Conservation (phyloP, 2,329 filamentous ascomycete genomes). For the Alternaria sp. region DNA sequence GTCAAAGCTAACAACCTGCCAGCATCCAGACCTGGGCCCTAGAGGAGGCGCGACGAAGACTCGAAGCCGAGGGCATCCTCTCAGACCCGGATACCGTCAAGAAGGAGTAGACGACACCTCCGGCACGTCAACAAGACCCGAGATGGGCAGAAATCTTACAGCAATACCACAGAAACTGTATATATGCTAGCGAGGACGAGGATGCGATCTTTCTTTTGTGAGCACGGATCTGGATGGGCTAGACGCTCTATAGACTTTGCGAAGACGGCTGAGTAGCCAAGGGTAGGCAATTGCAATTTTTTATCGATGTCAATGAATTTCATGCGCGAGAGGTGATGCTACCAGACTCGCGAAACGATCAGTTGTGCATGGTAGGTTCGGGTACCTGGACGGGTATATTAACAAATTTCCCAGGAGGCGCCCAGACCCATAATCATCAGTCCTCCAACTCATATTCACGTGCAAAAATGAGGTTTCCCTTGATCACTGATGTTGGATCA, state of each 20-base stretch:
- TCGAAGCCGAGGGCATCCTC: constrained; percentile 95
- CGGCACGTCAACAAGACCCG: background rate
- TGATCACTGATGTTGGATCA: no score
- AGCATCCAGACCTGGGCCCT: constrained; percentile 99
- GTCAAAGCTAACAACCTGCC: constrained; percentile 30
- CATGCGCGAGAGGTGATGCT: background rate
- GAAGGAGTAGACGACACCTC: constrained; percentile 37
- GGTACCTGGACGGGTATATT: no score
- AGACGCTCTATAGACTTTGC: constrained; percentile 18
- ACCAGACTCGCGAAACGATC: background rate
- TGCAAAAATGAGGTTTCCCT: background rate
- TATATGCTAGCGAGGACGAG: constrained; percentile 10
- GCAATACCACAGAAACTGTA: constrained; percentile 14
- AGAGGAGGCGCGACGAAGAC: constrained; percentile 91
- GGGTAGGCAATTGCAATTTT: constrained; percentile 15
- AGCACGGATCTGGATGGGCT: constrained; percentile 15
- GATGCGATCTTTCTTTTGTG: constrained; percentile 16
- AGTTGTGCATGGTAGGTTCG: background rate
- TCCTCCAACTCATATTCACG: background rate
- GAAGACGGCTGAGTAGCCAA: constrained; percentile 2
- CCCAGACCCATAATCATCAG: background rate
- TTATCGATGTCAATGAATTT: background rate
- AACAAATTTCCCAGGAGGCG: background rate
- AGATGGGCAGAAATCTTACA: constrained; percentile 1
- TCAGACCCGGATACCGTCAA: constrained; percentile 73